Evolutionary conservation across 2,329 filamentous ascomycete genomes (phyloP), one percentile per base, ranked within the genome.

Genomic region (Fusarium sp.): DNA sequence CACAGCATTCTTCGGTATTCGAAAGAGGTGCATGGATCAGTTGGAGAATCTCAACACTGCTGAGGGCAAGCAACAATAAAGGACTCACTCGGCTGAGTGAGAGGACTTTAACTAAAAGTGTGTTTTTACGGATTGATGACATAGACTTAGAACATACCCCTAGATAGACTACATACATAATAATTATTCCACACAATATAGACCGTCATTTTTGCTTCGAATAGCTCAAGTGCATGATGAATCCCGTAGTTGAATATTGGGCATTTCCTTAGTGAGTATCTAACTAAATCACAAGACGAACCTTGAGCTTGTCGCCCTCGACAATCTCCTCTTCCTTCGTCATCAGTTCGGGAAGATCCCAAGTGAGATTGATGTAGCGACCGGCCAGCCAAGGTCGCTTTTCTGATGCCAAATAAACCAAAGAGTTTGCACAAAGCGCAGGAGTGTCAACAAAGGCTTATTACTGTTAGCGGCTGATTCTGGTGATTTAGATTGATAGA

Each of bases 1-100:
- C 3, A 64, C 66, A 0, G 67, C 70, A 0, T 76, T 66, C 19
- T 78, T 78, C 29, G 72, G 77, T 11, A 67, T 78, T 7, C 67
- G 71, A 29, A 77, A 79, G 63, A 67, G 72, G 31, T 77, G 75
- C 7, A 25, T 75, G 44, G 72, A 66, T 16, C 61, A 69, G 41
- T 41, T 61, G 14, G 54, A 73, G 18, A 41, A 62, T 7, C 41
- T 54, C 8, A 25, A 37, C 21, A 3, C 31, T 5, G 15, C 10
- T 5, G 69, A 70, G 6, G 69, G 51, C 12, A 73, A 73, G 37
- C 42, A 73, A 33, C 45, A 58, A 31, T 72, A 25, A 46, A 31
- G 11, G 7, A 19, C 18, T 27, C 31, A 35, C 39, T 48, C 6
- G 11, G 10, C 4, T 19, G 15, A 29, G 35, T 39, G 23, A 18